phyloP scores from a whole-genome alignment of 2,329 filamentous ascomycete species.

The Fusarium cicatricum region DNA sequence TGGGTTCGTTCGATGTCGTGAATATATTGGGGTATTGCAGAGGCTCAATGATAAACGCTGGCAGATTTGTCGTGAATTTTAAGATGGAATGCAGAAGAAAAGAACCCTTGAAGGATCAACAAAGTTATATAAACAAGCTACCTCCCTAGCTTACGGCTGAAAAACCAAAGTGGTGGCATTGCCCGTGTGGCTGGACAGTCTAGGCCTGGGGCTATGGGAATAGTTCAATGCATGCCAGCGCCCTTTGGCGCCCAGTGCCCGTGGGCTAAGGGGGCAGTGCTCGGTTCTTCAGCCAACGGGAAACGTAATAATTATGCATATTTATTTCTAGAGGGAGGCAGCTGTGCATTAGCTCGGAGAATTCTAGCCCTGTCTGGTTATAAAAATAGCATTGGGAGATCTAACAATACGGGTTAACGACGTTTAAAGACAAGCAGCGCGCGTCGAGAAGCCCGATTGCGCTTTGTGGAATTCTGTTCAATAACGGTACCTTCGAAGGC shows the following conservation, averaged over 20 bases:
- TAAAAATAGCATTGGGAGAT: not conserved
- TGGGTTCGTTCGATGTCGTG: too few species aligned
- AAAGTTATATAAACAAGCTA: slow-evolving; percentile 11
- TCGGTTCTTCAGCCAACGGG: slow-evolving; percentile 1
- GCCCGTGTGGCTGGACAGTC: slow-evolving; percentile 17
- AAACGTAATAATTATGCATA: not conserved
- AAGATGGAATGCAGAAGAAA: not conserved
- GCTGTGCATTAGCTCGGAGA: not conserved
- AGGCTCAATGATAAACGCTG: not conserved
- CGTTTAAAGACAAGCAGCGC: too few species aligned
- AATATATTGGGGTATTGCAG: too few species aligned
- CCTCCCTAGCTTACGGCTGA: slow-evolving; percentile 14
- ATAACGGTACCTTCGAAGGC: too few species aligned
- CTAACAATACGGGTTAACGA: too few species aligned
- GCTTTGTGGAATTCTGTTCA: too few species aligned
- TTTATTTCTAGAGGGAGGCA: not conserved
- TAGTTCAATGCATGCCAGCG: slow-evolving; percentile 13
- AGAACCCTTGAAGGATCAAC: slow-evolving; percentile 2
- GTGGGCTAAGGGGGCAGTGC: slow-evolving; percentile 15
- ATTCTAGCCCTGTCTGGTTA: not conserved
- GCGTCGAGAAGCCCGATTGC: too few species aligned
- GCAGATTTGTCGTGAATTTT: not conserved
- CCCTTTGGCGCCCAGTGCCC: slow-evolving; percentile 5
- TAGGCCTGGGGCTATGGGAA: slow-evolving; percentile 14
- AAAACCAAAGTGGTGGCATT: slow-evolving; percentile 17